phyloP scores from a whole-genome alignment of 805 yeast species.

The Pichia pseudocactophila region DNA sequence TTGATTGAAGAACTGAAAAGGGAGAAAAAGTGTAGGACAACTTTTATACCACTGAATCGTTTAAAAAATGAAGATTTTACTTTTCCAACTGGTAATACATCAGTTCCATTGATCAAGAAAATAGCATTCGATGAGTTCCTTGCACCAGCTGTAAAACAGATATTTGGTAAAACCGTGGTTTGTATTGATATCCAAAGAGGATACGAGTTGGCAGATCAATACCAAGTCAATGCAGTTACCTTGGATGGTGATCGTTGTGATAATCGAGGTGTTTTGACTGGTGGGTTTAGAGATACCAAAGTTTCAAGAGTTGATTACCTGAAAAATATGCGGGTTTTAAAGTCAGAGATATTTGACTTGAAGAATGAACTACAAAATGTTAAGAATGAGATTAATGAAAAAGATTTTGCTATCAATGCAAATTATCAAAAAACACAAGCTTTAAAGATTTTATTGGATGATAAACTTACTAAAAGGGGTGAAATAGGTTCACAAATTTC shows the following conservation, averaged over 20 bases:
- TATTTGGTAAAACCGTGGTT: constrained; percentile 76
- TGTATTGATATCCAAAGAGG: constrained; percentile 63
- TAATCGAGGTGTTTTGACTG: constrained; percentile 73
- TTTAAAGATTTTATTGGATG: constrained; percentile 35
- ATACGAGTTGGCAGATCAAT: constrained; percentile 51
- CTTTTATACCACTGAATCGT: constrained; percentile 84
- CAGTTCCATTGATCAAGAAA: constrained; percentile 71
- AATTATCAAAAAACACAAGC: constrained; percentile 36
- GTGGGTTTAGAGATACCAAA: constrained; percentile 73
- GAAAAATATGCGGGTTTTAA: constrained; percentile 45
- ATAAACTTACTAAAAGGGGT: constrained; percentile 33
- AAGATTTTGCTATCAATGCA: constrained; percentile 45
- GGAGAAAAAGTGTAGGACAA: constrained; percentile 71
- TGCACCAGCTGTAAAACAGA: constrained; percentile 62
- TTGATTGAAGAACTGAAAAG: constrained; percentile 69
- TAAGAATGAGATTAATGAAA: constrained; percentile 28
- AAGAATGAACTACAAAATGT: constrained; percentile 33
- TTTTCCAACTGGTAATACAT: constrained; percentile 59
- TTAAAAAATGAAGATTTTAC: constrained; percentile 33
- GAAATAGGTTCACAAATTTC: constrained; percentile 35
- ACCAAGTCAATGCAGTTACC: constrained; percentile 69
- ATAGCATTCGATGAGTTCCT: constrained; percentile 51
- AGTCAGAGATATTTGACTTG: constrained; percentile 35
- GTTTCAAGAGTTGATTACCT: constrained; percentile 65
- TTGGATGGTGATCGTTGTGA: constrained; percentile 89